A percentile compares a stretch with the other conserved stretches of the same genome.
These are phyloP conservation scores for Eimeria sp. DNA, from an alignment of 169 alveolate genomes.

Conservation along the genomic window DNA sequence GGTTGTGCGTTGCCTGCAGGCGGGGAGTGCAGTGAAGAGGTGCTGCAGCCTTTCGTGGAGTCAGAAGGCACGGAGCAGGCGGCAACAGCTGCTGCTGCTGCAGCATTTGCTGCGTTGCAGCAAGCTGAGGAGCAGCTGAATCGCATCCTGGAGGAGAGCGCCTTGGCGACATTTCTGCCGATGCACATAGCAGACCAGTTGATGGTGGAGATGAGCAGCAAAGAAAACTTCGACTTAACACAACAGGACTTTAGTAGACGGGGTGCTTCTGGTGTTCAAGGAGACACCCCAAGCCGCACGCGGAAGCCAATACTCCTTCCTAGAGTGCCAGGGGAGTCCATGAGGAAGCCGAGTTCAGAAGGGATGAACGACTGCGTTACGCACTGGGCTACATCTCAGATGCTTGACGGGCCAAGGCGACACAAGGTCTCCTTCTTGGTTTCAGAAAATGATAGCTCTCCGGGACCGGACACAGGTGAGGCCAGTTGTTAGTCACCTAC, in stretches of 20 bases:
- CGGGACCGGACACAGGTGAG: conserved; percentile 20
- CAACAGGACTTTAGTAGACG: neutral
- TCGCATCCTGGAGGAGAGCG: conserved; percentile 66
- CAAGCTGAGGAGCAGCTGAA: conserved; percentile 72
- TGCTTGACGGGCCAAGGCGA: conserved; percentile 33
- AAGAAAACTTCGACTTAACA: neutral
- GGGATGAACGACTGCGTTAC: neutral
- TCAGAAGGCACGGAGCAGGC: conserved; percentile 32
- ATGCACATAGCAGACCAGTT: conserved; percentile 57
- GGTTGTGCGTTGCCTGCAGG: conserved; percentile 7
- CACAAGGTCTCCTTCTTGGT: conserved; percentile 32
- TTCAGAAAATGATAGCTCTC: neutral
- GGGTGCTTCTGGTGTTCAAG: conserved; percentile 24
- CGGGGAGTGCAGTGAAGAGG: neutral
- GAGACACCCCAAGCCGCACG: neutral
- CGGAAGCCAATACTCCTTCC: conserved; percentile 10
- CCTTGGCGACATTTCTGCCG: conserved; percentile 11
- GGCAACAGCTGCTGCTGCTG: conserved; percentile 69
- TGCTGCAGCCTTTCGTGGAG: neutral
- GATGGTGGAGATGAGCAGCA: conserved; percentile 36
- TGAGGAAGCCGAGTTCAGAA: neutral
- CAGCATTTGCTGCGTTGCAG: conserved; percentile 69
- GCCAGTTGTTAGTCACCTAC: neutral
- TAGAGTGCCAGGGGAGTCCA: conserved; percentile 13
- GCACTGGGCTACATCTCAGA: neutral